Evolutionary conservation across 768 basidiomycete genomes (phyloP).

Genomic region (Trichaptum fuscoviolaceum): DNA sequence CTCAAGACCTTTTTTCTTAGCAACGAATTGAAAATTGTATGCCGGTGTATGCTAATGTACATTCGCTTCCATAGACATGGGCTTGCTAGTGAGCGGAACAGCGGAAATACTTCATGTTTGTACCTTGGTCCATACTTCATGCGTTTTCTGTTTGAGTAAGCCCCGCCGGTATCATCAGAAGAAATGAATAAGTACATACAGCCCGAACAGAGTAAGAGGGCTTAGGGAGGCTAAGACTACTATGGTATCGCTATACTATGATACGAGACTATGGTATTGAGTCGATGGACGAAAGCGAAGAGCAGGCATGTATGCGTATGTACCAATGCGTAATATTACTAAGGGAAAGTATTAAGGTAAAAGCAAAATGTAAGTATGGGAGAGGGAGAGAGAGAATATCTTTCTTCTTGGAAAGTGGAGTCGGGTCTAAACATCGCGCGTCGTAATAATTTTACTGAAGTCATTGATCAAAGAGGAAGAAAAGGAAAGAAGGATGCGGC

Average conservation of each 20-base stretch:
- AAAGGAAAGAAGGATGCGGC: not conserved
- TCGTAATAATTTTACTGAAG: not conserved
- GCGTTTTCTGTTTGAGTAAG: not conserved
- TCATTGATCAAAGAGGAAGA: not conserved
- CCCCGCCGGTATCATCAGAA: not conserved
- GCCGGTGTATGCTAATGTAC: no score
- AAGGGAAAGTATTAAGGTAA: not conserved
- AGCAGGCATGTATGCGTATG: not conserved
- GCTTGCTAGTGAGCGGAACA: no score
- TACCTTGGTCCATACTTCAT: no score
- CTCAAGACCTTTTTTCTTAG: no score
- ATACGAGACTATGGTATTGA: not conserved
- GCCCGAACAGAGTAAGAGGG: not conserved
- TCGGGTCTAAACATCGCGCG: not conserved
- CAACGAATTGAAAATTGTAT: no score
- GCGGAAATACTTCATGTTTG: no score
- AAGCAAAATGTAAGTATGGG: not conserved
- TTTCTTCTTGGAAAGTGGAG: not conserved
- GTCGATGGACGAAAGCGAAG: not conserved
- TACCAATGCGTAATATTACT: not conserved
- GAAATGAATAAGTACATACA: not conserved
- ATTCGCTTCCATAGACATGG: no score
- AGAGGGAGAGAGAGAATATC: not conserved
- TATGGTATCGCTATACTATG: not conserved
- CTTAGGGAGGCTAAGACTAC: not conserved